Evolutionary conservation across 192 early-diverging fungal species (phyloP).

Genomic region (Podila verticillata): DNA sequence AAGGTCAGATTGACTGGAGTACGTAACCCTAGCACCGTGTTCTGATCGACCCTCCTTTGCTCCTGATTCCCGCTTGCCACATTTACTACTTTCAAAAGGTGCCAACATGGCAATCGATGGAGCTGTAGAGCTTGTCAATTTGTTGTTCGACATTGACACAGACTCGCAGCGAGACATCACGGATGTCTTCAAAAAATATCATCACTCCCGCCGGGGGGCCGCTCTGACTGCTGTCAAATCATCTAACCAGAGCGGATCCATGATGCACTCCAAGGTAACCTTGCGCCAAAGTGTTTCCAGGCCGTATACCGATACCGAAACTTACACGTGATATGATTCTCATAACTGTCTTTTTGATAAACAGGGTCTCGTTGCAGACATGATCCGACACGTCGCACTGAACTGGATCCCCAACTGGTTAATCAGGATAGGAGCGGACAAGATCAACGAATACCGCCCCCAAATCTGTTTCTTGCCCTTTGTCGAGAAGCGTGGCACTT

Average conservation of each 20-base stretch:
- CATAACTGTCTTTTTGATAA: background rate
- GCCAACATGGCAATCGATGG: constrained; percentile 20
- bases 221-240: constrained; percentile 9
- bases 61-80: too few relatives aligned
- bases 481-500: constrained; percentile 12
- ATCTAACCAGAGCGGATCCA: background rate
- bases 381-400: background rate
- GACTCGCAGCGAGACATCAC: constrained; percentile 17
- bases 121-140: constrained; percentile 18
- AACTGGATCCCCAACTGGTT: constrained; percentile 24
- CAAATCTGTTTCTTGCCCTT: constrained; percentile 18
- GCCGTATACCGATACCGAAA: too few relatives aligned
- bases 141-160: constrained; percentile 17
- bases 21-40: too few relatives aligned
- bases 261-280: constrained; percentile 6
- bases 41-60: too few relatives aligned
- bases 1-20: too few relatives aligned
- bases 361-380: background rate
- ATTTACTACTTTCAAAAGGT: background rate
- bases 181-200: constrained; percentile 10
- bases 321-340: too few relatives aligned
- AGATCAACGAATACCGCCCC: constrained; percentile 5
- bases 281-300: too few relatives aligned
- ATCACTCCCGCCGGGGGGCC: background rate
- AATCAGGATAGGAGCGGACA: constrained; percentile 2